Percentiles rank a stretch among this genome's conserved stretches.
phyloP scores from a whole-genome alignment of 192 early-diverging fungal genomes.

The Allomyces arbusculus region DNA sequence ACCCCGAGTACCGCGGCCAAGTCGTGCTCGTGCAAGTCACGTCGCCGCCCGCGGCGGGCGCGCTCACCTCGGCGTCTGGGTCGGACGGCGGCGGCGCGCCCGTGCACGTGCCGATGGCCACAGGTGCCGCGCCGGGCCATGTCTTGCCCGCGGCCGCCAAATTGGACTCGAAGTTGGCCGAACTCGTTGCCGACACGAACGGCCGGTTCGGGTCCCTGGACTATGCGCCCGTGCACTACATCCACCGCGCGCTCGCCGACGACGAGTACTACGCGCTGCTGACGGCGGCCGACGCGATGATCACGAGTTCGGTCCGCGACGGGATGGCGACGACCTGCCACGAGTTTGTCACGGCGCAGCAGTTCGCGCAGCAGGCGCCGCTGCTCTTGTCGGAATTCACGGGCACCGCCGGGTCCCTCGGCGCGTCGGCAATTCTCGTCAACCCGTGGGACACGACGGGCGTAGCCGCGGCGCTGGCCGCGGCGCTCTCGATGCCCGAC shows the following conservation, averaged over 20 bases:
- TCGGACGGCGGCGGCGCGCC: too few species aligned
- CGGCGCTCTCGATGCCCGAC: conserved; percentile 58
- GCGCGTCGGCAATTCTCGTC: conserved; percentile 57
- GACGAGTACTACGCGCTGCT: conserved; percentile 93
- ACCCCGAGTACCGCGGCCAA: conserved; percentile 80
- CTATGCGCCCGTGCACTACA: conserved; percentile 84
- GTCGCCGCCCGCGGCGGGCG: conserved; percentile 52
- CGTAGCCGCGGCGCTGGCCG: conserved; percentile 72
- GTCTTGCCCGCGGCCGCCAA: conserved; percentile 4
- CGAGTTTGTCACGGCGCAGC: conserved; percentile 83
- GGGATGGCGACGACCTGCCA: conserved; percentile 96
- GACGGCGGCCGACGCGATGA: conserved; percentile 73
- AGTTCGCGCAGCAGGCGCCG: conserved; percentile 51
- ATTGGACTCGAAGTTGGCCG: conserved; percentile 64
- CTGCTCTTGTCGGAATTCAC: conserved; percentile 93
- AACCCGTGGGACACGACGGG: conserved; percentile 92
- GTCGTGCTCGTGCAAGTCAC: conserved; percentile 92
- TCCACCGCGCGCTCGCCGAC: conserved; percentile 73
- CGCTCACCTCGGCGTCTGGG: conserved; percentile 19
- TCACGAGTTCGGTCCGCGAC: conserved; percentile 82
- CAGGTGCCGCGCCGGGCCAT: not conserved
- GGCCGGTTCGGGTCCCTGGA: conserved; percentile 84
- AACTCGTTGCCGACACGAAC: conserved; percentile 85
- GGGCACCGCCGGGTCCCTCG: conserved; percentile 77
- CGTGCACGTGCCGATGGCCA: too few species aligned